Evolutionary conservation across 345 rosid species (phyloP).

Genomic region (Melastoma malabathricum): DNA sequence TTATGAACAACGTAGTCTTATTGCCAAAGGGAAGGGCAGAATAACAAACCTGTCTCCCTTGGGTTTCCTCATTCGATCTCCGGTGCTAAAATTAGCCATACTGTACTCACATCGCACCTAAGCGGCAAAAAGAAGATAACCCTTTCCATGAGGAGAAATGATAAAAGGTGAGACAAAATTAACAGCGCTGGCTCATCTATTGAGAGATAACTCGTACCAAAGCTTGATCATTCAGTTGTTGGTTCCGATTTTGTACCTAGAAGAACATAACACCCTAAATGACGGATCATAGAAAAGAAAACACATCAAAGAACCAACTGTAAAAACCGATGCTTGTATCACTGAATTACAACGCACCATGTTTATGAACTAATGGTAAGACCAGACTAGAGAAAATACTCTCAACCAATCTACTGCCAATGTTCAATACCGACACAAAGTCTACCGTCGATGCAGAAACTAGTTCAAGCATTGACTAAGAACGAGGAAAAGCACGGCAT

Average conservation of each 20-base stretch:
- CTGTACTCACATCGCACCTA: conserved; percentile 86
- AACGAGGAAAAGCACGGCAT: not conserved
- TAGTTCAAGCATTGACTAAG: not conserved
- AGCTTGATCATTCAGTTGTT: conserved; percentile 54
- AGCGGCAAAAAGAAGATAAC: not conserved
- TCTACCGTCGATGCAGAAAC: not conserved
- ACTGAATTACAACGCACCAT: no score
- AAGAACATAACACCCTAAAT: conserved; percentile 3
- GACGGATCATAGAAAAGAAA: no score
- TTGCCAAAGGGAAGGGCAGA: not conserved
- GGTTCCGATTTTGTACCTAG: conserved; percentile 74
- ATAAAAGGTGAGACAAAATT: not conserved
- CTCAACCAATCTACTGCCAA: not conserved
- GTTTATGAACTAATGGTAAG: no score
- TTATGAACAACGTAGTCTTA: no score
- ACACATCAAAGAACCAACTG: no score
- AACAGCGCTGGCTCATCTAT: not conserved
- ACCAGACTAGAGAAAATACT: not conserved
- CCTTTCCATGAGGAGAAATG: not conserved
- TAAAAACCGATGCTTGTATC: no score
- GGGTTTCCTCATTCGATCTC: conserved; percentile 80
- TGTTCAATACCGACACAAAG: no score
- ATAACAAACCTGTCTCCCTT: conserved; percentile 58
- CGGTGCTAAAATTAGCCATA: conserved; percentile 93
- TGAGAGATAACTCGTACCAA: conserved; percentile 26